These are phyloP conservation scores for Alternaria conjuncta DNA, from an alignment of 2,329 filamentous ascomycete species.

Conservation along the genomic window DNA sequence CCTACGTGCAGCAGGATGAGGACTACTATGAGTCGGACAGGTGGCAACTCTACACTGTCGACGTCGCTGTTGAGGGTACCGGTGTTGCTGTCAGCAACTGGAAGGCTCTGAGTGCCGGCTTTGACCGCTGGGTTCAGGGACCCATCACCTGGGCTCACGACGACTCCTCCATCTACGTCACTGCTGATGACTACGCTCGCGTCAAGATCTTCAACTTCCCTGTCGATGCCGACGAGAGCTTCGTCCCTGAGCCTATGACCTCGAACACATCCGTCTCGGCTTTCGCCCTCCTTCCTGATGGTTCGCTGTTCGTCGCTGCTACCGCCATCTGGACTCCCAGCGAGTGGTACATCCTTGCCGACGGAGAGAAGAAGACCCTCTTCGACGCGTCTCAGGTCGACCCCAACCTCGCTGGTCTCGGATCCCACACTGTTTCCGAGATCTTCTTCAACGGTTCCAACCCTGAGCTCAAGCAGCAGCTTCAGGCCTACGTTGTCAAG, in stretches of 20 bases:
- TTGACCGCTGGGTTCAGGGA: conserved; percentile 39
- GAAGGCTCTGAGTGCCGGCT: conserved; percentile 37
- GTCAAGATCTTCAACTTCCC: conserved; percentile 66
- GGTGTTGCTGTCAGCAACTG: conserved; percentile 38
- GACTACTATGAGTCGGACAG: conserved; percentile 80
- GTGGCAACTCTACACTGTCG: conserved; percentile 55
- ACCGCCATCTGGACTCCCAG: conserved; percentile 41
- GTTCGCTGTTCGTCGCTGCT: conserved; percentile 55
- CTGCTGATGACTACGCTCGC: conserved; percentile 44
- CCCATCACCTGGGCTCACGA: conserved; percentile 42
- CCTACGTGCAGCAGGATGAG: conserved; percentile 76
- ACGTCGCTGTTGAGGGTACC: conserved; percentile 29
- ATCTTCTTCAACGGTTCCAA: conserved; percentile 73
- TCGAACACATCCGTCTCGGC: conserved; percentile 48
- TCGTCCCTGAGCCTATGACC: conserved; percentile 48
- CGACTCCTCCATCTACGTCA: conserved; percentile 39
- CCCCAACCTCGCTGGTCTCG: conserved; percentile 70
- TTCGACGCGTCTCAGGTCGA: conserved; percentile 68
- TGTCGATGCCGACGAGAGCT: conserved; percentile 62
- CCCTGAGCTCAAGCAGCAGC: conserved; percentile 58
- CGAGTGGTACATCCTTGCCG: conserved; percentile 38
- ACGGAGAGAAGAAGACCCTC: conserved; percentile 51
- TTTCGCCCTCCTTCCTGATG: conserved; percentile 65
- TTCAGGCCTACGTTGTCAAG: conserved; percentile 72
- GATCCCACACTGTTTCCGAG: conserved; percentile 67